Percentiles rank a stretch among this genome's conserved stretches.
Conservation (phyloP, 257 asterid genomes). For the Gentiana straminea region DNA sequence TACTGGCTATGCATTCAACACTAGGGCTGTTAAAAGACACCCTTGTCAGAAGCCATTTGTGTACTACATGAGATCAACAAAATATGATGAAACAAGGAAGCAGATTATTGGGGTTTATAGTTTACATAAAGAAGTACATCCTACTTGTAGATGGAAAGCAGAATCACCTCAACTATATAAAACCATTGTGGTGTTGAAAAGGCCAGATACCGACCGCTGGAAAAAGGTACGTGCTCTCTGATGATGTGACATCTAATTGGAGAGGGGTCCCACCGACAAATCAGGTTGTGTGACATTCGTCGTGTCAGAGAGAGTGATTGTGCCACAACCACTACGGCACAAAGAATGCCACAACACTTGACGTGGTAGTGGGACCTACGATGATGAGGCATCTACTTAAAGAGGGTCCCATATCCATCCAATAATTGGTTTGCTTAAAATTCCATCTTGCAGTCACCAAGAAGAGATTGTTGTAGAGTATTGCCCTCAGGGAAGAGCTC, state of each 20-base stretch:
- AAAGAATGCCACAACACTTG: too few species aligned
- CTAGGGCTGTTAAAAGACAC: slow-evolving; percentile 70
- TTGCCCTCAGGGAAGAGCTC: slow-evolving; percentile 49
- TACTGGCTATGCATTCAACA: slow-evolving; percentile 81
- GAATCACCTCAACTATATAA: slow-evolving; percentile 41
- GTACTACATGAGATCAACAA: slow-evolving; percentile 45
- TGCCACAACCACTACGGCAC: too few species aligned
- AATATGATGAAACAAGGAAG: slow-evolving; percentile 36
- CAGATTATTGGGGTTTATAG: slow-evolving; percentile 56
- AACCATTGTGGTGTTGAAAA: slow-evolving; percentile 54
- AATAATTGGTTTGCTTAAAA: too few species aligned
- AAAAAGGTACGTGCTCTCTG: slow-evolving; percentile 24
- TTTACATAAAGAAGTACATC: slow-evolving; percentile 36
- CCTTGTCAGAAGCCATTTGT: slow-evolving; percentile 82
- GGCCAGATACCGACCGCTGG: slow-evolving; percentile 55
- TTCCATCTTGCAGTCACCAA: slow-evolving; percentile 29
- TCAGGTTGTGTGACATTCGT: too few species aligned
- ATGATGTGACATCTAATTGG: too few species aligned
- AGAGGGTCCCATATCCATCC: too few species aligned
- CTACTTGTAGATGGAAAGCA: slow-evolving; percentile 55
- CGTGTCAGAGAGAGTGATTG: too few species aligned
- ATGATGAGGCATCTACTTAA: too few species aligned
- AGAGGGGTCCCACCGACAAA: too few species aligned
- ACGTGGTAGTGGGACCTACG: too few species aligned
- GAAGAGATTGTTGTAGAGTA: slow-evolving; percentile 85